Percentiles rank a stretch among this genome's conserved stretches.
Evolutionary conservation across 73 alveolate genomes (phyloP).

Genomic region (Vitrella brassicaformis): DNA sequence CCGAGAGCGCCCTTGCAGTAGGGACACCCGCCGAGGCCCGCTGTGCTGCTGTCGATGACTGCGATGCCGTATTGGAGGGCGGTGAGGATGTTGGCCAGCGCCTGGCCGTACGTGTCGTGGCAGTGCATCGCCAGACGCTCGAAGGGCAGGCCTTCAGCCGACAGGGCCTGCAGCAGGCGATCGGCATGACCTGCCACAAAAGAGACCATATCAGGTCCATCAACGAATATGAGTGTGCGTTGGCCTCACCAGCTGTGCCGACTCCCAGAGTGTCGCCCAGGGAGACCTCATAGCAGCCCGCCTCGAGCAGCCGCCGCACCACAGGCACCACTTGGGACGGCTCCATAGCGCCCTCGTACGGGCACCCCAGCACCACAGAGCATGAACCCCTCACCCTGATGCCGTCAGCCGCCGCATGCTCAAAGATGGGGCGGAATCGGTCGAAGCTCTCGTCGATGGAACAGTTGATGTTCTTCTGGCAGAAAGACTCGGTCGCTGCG

Average conservation of each 20-base stretch:
- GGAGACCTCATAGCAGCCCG: constrained; percentile 81
- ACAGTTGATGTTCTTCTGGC: constrained; percentile 75
- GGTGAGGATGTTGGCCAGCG: constrained; percentile 63
- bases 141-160: too few species aligned
- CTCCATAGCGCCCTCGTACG: constrained; percentile 75
- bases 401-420: constrained; percentile 49
- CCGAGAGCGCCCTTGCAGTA: constrained; percentile 80
- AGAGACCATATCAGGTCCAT: too few species aligned
- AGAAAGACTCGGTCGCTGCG: constrained; percentile 78
- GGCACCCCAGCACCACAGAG: constrained; percentile 84
- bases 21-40: constrained; percentile 89
- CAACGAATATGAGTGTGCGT: too few species aligned
- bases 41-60: constrained; percentile 64
- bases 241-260: constrained; percentile 77
- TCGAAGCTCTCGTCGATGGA: constrained; percentile 66
- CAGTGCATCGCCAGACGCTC: constrained; percentile 75
- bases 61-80: constrained; percentile 68
- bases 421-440: constrained; percentile 57
- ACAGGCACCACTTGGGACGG: constrained; percentile 52
- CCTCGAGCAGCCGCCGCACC: constrained; percentile 44
- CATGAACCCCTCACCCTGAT: constrained; percentile 74
- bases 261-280: constrained; percentile 86
- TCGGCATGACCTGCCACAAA: too few species aligned
- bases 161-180: too few species aligned
- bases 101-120: constrained; percentile 76